Evolutionary conservation across 2,329 filamentous ascomycete species (phyloP), one percentile per base, ranked within the genome.

Genomic region (Microdochium nivale): DNA sequence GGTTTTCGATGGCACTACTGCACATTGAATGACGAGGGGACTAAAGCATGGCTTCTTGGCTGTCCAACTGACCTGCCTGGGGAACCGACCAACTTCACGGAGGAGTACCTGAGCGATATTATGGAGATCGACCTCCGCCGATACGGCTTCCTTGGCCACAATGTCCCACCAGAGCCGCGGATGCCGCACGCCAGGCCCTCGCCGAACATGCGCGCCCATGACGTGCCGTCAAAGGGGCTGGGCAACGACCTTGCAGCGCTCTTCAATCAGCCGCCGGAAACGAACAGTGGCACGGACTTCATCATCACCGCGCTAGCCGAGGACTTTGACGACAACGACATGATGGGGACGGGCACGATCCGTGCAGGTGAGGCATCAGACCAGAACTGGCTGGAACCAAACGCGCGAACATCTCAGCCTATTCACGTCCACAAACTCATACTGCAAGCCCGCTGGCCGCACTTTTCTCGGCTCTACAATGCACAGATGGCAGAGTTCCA

Each of bases 1-100:
- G 89, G 87, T n/a, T 97, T 94, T 67, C 83, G 92, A 54, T 99
- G 94, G 94, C 92, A 97, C 67, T 99, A 99, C 65, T 97, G 94
- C 67, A 95, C 90, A 2, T 87, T 96, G 70, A 95, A 96, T 64
- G 86, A 94, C 54, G 89, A 95, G 60, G 92, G 92, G 5, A 96
- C 94, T 7, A 96, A 95, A 65, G 94, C 90, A 8, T 99, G 94
- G 91, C 76, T 99, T 24, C 78, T 99, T n/a, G 94, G 94, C 9
- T 96, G 90, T 62, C 88, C 88, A 2, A 86, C 88, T 3, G 90
- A 96, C 56, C 72, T 78, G 40, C 72, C 78, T 19, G 75, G 79
- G 7, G 82, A 84, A 48, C 86, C 86, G 37, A 74, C 80, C 1
- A 86, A 83, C 52, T 83, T 82, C 3, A 85, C 90, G 53, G 92